Percentiles rank a stretch among this genome's conserved stretches.
Evolutionary conservation across 495 filamentous ascomycete genomes (phyloP).

Genomic region (Hapsidospora chrysogenum): DNA sequence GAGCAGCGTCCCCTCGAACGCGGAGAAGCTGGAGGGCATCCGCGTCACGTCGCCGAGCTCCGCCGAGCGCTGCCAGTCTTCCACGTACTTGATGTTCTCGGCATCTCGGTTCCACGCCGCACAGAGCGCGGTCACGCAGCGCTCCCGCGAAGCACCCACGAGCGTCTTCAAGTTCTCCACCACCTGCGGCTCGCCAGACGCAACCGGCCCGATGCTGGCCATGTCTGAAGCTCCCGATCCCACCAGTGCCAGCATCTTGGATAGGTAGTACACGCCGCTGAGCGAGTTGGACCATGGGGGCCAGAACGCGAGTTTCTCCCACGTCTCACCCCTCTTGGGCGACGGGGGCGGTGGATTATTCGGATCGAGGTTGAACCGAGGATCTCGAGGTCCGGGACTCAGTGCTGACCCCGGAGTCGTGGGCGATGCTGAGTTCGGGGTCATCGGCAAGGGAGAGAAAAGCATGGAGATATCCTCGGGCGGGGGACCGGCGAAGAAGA

Average conservation of each 20-base stretch:
- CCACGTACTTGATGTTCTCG: conserved; percentile 72
- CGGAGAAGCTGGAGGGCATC: conserved; percentile 69
- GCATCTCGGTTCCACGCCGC: conserved; percentile 79
- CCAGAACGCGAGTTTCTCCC: conserved; percentile 97
- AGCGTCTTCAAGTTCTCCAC: conserved; percentile 52
- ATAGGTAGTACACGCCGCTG: conserved; percentile 72
- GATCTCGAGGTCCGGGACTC: conserved; percentile 35
- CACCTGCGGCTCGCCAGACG: conserved; percentile 34
- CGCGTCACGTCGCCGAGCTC: conserved; percentile 73
- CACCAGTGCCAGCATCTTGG: conserved; percentile 60
- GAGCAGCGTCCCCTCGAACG: conserved; percentile 64
- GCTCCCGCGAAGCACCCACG: conserved; percentile 64
- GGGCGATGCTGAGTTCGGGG: conserved; percentile 42
- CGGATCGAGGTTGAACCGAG: conserved; percentile 61
- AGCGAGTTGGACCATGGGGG: conserved; percentile 82
- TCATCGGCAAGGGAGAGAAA: conserved; percentile 59
- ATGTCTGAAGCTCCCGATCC: conserved; percentile 78
- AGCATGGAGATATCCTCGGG: conserved; percentile 77
- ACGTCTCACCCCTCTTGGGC: conserved; percentile 57
- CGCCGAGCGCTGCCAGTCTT: conserved; percentile 72
- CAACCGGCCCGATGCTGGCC: conserved; percentile 51
- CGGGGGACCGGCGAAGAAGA: conserved; percentile 79
- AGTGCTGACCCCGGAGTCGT: conserved; percentile 24
- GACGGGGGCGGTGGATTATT: conserved; percentile 63
- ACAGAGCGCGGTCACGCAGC: conserved; percentile 63